phyloP scores from a whole-genome alignment of 2,329 filamentous ascomycete species.

The Exutisphaerella laricina region DNA sequence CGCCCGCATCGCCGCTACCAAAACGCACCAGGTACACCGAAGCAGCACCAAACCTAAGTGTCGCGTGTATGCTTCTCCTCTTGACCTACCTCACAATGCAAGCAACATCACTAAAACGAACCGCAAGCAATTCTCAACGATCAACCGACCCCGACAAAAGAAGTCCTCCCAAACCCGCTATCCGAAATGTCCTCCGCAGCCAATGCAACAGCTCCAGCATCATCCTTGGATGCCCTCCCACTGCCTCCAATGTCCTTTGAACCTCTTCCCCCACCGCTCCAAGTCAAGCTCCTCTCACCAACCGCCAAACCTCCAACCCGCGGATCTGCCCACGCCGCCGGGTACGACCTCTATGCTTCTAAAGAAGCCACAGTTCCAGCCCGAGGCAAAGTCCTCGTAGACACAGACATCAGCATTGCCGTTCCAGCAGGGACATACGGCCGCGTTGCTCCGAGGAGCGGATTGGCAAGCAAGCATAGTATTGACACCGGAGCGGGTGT shows the following conservation, averaged over 20 bases:
- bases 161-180: conserved; percentile 23
- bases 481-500: conserved; percentile 96
- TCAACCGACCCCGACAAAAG: conserved; percentile 31
- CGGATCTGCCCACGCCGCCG: conserved; percentile 82
- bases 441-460: conserved; percentile 36
- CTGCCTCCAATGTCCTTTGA: conserved; percentile 27
- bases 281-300: conserved; percentile 81
- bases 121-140: conserved; percentile 38
- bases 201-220: conserved; percentile 4
- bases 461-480: conserved; percentile 64
- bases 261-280: conserved; percentile 55
- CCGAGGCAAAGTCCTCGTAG: conserved; percentile 76
- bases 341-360: conserved; percentile 83
- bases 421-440: conserved; percentile 90
- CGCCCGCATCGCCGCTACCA: conserved; percentile 66
- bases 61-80: conserved; percentile 28
- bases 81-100: background rate
- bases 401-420: conserved; percentile 86
- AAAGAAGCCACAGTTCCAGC: conserved; percentile 70
- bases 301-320: conserved; percentile 79
- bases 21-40: conserved; percentile 70
- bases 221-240: background rate
- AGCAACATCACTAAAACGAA: conserved; percentile 6
- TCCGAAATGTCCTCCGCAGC: conserved; percentile 20
- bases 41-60: conserved; percentile 34